Conservation (phyloP, 1,139 yeast genomes). For the Kurtzmaniella quercitrusa region DNA sequence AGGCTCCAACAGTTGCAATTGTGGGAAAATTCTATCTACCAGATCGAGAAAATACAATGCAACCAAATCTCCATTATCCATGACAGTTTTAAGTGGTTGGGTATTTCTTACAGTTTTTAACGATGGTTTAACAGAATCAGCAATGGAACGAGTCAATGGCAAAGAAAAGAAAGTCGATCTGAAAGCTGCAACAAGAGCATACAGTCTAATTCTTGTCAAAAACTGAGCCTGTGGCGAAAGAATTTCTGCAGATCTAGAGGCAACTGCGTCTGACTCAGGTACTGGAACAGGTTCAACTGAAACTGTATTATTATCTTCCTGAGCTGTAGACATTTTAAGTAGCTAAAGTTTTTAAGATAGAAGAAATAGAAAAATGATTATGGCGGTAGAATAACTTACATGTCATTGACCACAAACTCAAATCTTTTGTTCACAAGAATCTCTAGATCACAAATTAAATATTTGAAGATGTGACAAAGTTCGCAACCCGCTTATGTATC, state of each 20-base stretch:
- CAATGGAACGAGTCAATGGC: constrained; percentile 18
- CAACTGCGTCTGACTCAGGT: not conserved
- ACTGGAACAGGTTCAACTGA: constrained; percentile 3
- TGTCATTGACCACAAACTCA: no score
- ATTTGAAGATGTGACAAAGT: no score
- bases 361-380: not conserved
- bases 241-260: not conserved
- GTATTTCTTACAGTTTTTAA: constrained; percentile 16
- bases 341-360: no score
- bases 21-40: constrained; percentile 34
- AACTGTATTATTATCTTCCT: not conserved
- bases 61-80: constrained; percentile 24
- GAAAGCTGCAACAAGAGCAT: constrained; percentile 22
- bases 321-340: no score
- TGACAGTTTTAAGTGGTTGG: constrained; percentile 24
- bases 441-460: no score
- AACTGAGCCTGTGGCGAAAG: constrained; percentile 12
- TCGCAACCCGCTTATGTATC: no score
- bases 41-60: constrained; percentile 30
- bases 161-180: constrained; percentile 15
- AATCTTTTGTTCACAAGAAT: no score
- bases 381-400: no score
- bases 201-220: constrained; percentile 19
- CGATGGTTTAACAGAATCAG: constrained; percentile 14
- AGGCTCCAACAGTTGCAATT: constrained; percentile 34